These are phyloP conservation scores for Phytopythium chamaehyphon DNA, from an alignment of 352 stramenopile genomes.

Conservation along the genomic window DNA sequence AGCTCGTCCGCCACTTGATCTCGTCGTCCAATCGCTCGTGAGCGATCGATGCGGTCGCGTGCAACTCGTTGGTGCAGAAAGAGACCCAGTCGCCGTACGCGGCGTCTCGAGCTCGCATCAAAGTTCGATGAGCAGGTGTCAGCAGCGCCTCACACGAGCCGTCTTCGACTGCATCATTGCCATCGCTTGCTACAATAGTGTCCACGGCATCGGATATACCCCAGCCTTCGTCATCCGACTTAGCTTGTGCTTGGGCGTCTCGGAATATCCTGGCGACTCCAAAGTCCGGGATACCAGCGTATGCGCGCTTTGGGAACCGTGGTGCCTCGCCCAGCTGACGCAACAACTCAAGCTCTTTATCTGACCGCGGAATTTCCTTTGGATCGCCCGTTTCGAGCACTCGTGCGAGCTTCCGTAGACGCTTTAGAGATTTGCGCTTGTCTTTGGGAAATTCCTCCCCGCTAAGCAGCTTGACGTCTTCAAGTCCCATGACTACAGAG, in stretches of 20 bases:
- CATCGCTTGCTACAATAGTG: slow-evolving; percentile 11
- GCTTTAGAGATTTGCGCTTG: slow-evolving; percentile 75
- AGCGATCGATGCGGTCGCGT: slow-evolving; percentile 10
- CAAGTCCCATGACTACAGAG: slow-evolving; percentile 50
- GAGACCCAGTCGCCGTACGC: slow-evolving; percentile 31
- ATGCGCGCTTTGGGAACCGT: slow-evolving; percentile 48
- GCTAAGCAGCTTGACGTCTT: slow-evolving; percentile 47
- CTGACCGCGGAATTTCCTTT: slow-evolving; percentile 41
- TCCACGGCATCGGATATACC: slow-evolving; percentile 14
- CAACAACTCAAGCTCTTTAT: slow-evolving; percentile 45
- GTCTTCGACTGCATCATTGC: slow-evolving; percentile 10
- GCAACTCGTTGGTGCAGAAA: slow-evolving; percentile 22
- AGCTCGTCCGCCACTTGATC: slow-evolving; percentile 47
- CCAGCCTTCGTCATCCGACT: slow-evolving; percentile 16
- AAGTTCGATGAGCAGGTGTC: slow-evolving; percentile 51
- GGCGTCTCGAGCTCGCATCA: slow-evolving; percentile 41
- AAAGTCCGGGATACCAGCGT: slow-evolving; percentile 41
- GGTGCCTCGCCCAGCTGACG: slow-evolving; percentile 34
- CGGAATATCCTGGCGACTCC: slow-evolving; percentile 25
- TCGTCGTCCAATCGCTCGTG: slow-evolving; percentile 54
- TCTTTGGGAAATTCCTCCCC: slow-evolving; percentile 36
- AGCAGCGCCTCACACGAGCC: slow-evolving; percentile 42
- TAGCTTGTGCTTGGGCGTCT: slow-evolving; percentile 12
- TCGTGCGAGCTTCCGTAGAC: slow-evolving; percentile 54
- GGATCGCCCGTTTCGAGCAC: slow-evolving; percentile 51